These are phyloP conservation scores for Spergularia bocconei DNA, from an alignment of 148 eudicot species.

Conservation along the genomic window DNA sequence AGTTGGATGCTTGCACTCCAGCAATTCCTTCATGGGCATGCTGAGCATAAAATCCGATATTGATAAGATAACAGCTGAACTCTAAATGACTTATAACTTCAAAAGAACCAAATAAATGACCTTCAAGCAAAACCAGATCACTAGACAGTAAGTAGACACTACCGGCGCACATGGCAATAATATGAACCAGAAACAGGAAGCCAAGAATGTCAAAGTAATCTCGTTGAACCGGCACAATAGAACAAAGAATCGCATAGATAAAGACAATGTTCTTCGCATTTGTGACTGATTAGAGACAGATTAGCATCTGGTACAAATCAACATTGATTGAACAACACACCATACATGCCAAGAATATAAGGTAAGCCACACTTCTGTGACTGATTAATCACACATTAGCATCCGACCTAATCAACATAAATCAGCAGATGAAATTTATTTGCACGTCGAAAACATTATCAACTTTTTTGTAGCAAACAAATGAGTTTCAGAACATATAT, in stretches of 20 bases:
- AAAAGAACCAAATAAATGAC: not conserved
- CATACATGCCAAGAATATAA: not conserved
- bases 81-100: not conserved
- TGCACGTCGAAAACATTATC: too few species aligned
- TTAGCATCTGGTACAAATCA: not conserved
- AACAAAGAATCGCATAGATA: not conserved
- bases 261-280: too few species aligned
- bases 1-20: constrained; percentile 89
- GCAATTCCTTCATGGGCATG: constrained; percentile 80
- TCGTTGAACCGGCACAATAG: not conserved
- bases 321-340: not conserved
- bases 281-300: not conserved
- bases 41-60: constrained; percentile 43
- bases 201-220: too few species aligned
- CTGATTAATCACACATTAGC: not conserved
- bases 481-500: too few species aligned
- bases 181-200: not conserved
- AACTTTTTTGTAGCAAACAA: too few species aligned
- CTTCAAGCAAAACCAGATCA: constrained; percentile 5
- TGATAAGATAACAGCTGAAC: constrained; percentile 12
- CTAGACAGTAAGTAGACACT: not conserved
- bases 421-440: too few species aligned
- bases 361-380: too few species aligned
- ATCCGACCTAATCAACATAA: not conserved
- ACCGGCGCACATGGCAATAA: not conserved